phyloP scores from a whole-genome alignment of 2,329 filamentous ascomycete genomes.

The Clonostachys solani region DNA sequence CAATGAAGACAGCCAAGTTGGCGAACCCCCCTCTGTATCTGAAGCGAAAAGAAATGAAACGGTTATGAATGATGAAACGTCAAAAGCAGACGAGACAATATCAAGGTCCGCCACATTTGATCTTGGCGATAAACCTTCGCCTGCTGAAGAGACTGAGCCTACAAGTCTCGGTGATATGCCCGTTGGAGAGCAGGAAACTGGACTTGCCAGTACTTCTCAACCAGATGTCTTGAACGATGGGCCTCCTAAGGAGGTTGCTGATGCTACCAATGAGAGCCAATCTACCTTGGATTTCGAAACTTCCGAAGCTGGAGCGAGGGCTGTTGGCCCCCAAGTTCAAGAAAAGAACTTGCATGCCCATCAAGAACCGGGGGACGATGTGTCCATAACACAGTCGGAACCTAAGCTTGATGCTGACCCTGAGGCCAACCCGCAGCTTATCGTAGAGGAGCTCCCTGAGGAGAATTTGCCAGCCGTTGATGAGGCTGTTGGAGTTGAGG shows the following conservation, averaged over 20 bases:
- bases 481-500: no score
- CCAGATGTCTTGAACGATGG: no score
- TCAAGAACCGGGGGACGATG: not conserved
- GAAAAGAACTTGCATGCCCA: not conserved
- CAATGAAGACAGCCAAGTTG: not conserved
- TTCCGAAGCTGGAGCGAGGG: no score
- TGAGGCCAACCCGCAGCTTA: no score
- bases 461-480: no score
- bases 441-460: no score
- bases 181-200: not conserved
- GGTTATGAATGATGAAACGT: not conserved
- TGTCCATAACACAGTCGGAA: not conserved
- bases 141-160: not conserved
- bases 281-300: no score
- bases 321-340: no score
- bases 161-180: not conserved
- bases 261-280: no score
- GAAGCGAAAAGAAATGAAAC: not conserved
- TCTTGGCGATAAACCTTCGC: not conserved
- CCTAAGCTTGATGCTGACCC: not conserved
- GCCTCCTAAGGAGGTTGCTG: no score
- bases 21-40: no score
- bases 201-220: no score
- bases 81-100: not conserved
- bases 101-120: slow-evolving; percentile 4